These are phyloP conservation scores for Pichia norvegensis DNA, from an alignment of 1,139 yeast species.

Conservation along the genomic window DNA sequence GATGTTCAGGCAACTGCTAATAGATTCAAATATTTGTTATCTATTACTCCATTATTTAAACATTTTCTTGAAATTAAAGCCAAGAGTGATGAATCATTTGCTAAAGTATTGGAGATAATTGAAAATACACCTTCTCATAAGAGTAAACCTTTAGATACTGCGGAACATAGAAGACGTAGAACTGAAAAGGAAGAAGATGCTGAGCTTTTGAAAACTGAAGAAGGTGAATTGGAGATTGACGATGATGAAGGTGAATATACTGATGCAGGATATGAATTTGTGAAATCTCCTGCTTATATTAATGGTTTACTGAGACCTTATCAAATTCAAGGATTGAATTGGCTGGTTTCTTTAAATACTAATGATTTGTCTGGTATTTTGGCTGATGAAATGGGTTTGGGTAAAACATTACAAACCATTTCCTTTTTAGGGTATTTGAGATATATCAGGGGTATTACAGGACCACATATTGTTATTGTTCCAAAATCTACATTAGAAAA, in stretches of 20 bases:
- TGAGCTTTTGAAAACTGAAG: constrained; percentile 29
- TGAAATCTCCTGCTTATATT: constrained; percentile 58
- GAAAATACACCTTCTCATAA: constrained; percentile 22
- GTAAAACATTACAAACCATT: constrained; percentile 90
- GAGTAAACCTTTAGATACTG: neutral
- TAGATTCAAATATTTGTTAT: constrained; percentile 58
- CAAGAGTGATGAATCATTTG: constrained; percentile 51
- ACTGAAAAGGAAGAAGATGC: constrained; percentile 54
- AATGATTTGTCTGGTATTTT: constrained; percentile 83
- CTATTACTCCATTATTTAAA: constrained; percentile 58
- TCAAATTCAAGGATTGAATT: constrained; percentile 88
- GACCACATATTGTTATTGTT: constrained; percentile 68
- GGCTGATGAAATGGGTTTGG: constrained; percentile 98
- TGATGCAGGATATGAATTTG: constrained; percentile 43
- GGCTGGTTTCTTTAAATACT: constrained; percentile 79
- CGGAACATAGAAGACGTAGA: constrained; percentile 24
- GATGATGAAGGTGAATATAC: constrained; percentile 40
- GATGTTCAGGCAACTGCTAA: constrained; percentile 49
- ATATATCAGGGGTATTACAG: constrained; percentile 50
- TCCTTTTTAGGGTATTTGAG: constrained; percentile 71
- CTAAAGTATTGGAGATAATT: constrained; percentile 39
- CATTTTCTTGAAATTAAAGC: constrained; percentile 66
- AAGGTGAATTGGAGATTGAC: constrained; percentile 33
- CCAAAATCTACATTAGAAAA: constrained; percentile 77
- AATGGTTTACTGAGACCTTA: constrained; percentile 67